A percentile compares a stretch with the other conserved stretches of the same genome.
Evolutionary conservation across 2,329 filamentous ascomycete species (phyloP).

Genomic region (Tolypocladium nubicola): DNA sequence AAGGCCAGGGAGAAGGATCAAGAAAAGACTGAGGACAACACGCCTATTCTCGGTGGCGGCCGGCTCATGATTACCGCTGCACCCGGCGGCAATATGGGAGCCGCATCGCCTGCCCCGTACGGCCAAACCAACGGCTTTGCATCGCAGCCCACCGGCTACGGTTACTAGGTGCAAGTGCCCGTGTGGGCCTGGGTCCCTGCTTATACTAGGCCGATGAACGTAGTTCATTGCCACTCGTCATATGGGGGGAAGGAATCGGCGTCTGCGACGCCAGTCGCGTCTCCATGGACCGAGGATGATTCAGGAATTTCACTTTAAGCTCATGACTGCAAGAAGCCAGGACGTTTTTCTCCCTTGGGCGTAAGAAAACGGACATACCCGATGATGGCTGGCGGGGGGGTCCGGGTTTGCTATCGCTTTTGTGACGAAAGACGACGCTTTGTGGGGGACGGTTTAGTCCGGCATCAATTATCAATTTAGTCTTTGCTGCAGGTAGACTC

Average conservation of each 20-base stretch:
- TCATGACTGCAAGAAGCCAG: constrained; percentile 6
- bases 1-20: constrained; percentile 62
- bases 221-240: not conserved
- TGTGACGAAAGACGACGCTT: not conserved
- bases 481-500: constrained; percentile 5
- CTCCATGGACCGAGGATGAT: constrained; percentile 6
- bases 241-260: not conserved
- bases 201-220: not conserved
- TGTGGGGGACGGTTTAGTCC: not conserved
- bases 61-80: constrained; percentile 95
- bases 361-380: not conserved
- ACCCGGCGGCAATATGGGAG: constrained; percentile 44
- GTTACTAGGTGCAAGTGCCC: constrained; percentile 36
- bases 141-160: constrained; percentile 76
- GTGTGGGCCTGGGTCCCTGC: constrained; percentile 14
- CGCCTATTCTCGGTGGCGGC: constrained; percentile 80
- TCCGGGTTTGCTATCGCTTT: not conserved
- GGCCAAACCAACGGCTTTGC: constrained; percentile 79
- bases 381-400: not conserved
- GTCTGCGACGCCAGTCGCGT: not conserved
- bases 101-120: constrained; percentile 54
- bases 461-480: not conserved
- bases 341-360: not conserved
- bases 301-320: constrained; percentile 12
- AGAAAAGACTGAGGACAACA: constrained; percentile 85